A percentile compares a stretch with the other conserved stretches of the same genome.
Evolutionary conservation across 495 filamentous ascomycete genomes (phyloP).

Genomic region (Trypethelium eluteriae): DNA sequence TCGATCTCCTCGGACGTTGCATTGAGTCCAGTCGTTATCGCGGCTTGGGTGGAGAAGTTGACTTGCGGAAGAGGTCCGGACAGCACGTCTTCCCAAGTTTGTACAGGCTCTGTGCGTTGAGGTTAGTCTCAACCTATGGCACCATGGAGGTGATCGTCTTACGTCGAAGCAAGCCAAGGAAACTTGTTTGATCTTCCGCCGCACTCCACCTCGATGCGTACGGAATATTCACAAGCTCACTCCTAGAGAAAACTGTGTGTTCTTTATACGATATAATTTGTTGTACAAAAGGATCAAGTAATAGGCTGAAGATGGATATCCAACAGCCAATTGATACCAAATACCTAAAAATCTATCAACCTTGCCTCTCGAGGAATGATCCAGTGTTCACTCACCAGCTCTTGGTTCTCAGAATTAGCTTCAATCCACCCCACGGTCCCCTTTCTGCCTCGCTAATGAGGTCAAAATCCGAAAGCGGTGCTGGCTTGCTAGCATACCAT

Average conservation of each 20-base stretch:
- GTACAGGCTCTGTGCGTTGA: not conserved
- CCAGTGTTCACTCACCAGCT: too few relatives aligned
- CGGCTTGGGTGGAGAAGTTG: not conserved
- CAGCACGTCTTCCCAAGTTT: not conserved
- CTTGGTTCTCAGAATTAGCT: not conserved
- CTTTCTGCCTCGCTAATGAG: not conserved
- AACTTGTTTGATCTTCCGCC: not conserved
- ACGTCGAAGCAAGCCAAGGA: not conserved
- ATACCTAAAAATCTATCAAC: too few relatives aligned
- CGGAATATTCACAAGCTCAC: not conserved
- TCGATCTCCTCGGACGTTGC: not conserved
- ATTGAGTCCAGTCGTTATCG: not conserved
- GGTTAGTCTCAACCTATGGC: not conserved
- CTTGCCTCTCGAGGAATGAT: too few relatives aligned
- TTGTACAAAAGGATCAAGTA: not conserved
- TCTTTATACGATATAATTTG: not conserved
- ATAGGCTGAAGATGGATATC: not conserved
- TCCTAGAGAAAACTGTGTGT: not conserved
- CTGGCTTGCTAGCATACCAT: not conserved
- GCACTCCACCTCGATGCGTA: conserved; percentile 1
- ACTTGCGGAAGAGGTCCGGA: not conserved
- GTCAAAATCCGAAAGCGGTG: not conserved
- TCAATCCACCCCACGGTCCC: not conserved
- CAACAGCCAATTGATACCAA: not conserved
- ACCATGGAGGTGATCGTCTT: not conserved